A percentile compares a stretch with the other conserved stretches of the same genome.
Evolutionary conservation across 208 protist genomes (phyloP).

Genomic region (Crithidia brevicula): DNA sequence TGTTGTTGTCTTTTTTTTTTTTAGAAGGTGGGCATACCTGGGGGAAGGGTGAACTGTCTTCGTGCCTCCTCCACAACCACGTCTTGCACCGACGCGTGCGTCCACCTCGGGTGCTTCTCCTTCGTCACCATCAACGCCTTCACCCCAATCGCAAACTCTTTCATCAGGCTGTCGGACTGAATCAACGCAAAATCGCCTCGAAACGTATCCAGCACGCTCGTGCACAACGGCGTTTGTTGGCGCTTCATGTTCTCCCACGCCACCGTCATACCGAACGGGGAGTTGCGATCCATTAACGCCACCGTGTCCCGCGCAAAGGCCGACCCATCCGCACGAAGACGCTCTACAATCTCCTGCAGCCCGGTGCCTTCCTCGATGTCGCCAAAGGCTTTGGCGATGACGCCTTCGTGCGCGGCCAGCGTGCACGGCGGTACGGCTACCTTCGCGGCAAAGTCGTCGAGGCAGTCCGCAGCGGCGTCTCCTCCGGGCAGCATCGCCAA

Average conservation of each 20-base stretch:
- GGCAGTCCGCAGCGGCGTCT: slow-evolving; percentile 31
- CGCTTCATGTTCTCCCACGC: slow-evolving; percentile 52
- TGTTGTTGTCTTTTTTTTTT: not conserved
- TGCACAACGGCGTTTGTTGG: slow-evolving; percentile 11
- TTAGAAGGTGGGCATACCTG: not conserved
- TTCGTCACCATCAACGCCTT: slow-evolving; percentile 49
- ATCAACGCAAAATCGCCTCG: slow-evolving; percentile 41
- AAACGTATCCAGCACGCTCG: slow-evolving; percentile 14
- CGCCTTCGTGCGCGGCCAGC: slow-evolving; percentile 34
- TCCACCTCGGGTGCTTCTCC: slow-evolving; percentile 46
- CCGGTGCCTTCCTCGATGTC: slow-evolving; percentile 33
- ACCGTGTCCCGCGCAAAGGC: slow-evolving; percentile 46
- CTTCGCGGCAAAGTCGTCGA: slow-evolving; percentile 36
- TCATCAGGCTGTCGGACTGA: slow-evolving; percentile 3
- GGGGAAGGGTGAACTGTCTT: not conserved
- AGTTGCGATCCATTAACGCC: slow-evolving; percentile 42
- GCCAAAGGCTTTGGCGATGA: slow-evolving; percentile 45
- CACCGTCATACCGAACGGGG: slow-evolving; percentile 57
- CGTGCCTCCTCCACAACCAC: slow-evolving; percentile 25
- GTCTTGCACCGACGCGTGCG: slow-evolving; percentile 36
- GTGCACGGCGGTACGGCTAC: slow-evolving; percentile 48
- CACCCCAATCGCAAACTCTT: slow-evolving; percentile 57
- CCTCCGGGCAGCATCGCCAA: slow-evolving; percentile 28
- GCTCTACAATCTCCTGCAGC: slow-evolving; percentile 47
- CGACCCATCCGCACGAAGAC: slow-evolving; percentile 38